Base-by-base conservation (phyloP, 352 stramenopile species). In the Globisporangium spinosum region DNA sequence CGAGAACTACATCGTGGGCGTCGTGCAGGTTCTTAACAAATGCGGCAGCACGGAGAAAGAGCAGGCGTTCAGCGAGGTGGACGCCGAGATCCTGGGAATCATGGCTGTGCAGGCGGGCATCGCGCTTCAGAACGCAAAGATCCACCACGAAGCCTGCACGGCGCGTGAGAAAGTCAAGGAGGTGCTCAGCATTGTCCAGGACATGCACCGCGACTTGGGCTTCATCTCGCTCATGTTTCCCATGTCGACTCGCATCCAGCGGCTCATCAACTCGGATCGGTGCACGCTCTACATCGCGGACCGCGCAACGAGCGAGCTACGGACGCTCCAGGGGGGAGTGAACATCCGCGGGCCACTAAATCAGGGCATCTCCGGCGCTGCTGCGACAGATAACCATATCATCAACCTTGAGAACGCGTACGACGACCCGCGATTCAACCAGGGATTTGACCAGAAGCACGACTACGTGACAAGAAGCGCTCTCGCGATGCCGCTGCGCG, bases 251-350 rank as follows among this genome's bases (percentile, higher is more conserved):
- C 86, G 94, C 29, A 88, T 97, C 15, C 89, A 93, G 57, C 77
- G 73, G 38, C 82, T 98, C 55, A 82, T 98, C 10, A 85, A 95
- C 63, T 95, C 91, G 45, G 94, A 98, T 68, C 87, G 93, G 5
- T 97, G 91, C 60, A 97, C 91, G 25, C 77, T 98, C 4, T 98
- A 97, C 74, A 94, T 98, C 55, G 75, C 97, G 20, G 91, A 98
- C 69, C 82, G 91, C 25, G 75, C 80, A 59, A 95, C 91, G 60
- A 91, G 89, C 60, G 90, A 98, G 69, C 80, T 98, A 7, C 96
- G 91, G 91, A 94, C 90, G 38, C 73, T 97, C 2, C 91, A 97
- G 66, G 89, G 89, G 12, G 89, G 94, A 70, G 84, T 96, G 20
- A 93, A 95, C 55, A 97, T 97, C 32, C 85, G 85, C 35, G 89